phyloP scores from a whole-genome alignment of 257 asterid genomes.

The Capsicum rhomboideum region DNA sequence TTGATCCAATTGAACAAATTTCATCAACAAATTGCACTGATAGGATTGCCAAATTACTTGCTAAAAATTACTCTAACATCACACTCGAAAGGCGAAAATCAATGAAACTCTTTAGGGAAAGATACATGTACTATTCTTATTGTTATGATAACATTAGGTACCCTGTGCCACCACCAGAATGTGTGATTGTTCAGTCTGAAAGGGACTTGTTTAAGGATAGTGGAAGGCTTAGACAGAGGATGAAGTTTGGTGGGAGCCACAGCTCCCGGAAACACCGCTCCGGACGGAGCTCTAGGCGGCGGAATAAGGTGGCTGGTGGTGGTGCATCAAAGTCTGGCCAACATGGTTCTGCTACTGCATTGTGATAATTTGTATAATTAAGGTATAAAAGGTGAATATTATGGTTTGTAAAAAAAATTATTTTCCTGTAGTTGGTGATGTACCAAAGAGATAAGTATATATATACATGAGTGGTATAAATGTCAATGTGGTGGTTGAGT shows the following conservation, averaged over 20 bases:
- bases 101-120: slow-evolving; percentile 61
- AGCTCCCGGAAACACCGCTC: slow-evolving; percentile 31
- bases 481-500: neutral
- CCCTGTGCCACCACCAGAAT: slow-evolving; percentile 62
- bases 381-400: neutral
- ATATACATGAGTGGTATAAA: neutral
- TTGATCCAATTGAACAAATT: slow-evolving; percentile 68
- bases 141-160: slow-evolving; percentile 75
- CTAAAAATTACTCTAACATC: slow-evolving; percentile 32
- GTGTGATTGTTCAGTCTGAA: slow-evolving; percentile 56
- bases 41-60: slow-evolving; percentile 12
- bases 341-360: slow-evolving; percentile 7
- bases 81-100: slow-evolving; percentile 24
- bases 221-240: slow-evolving; percentile 53
- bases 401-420: neutral
- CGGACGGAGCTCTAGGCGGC: slow-evolving; percentile 20
- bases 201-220: slow-evolving; percentile 34
- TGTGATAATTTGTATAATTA: slow-evolving; percentile 2
- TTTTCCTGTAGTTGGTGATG: neutral
- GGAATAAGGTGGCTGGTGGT: neutral
- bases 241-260: slow-evolving; percentile 46
- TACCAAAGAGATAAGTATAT: neutral
- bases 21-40: slow-evolving; percentile 66
- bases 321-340: slow-evolving; percentile 9
- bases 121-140: slow-evolving; percentile 68